Conservation (phyloP, 805 yeast genomes). For the Metschnikowia proteae region DNA sequence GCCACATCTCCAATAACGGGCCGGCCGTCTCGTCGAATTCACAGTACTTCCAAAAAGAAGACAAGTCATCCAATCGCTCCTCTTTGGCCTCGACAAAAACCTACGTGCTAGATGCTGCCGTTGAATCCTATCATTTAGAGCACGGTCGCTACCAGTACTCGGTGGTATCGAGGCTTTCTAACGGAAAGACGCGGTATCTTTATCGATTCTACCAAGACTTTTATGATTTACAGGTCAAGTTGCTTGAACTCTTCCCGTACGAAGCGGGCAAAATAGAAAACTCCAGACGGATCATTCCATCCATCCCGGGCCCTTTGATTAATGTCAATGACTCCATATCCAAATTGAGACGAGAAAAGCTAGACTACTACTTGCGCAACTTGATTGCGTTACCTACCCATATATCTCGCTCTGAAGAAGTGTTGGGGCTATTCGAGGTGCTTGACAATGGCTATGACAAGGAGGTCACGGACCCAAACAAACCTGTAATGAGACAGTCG, state of each 20-base stretch:
- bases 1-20: conserved; percentile 35
- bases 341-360: conserved; percentile 50
- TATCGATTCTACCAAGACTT: conserved; percentile 94
- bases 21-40: conserved; percentile 34
- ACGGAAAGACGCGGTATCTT: conserved; percentile 65
- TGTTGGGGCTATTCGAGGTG: conserved; percentile 66
- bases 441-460: conserved; percentile 58
- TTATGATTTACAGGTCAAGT: conserved; percentile 83
- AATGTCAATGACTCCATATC: conserved; percentile 75
- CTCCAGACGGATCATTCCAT: conserved; percentile 77
- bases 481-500: conserved; percentile 38
- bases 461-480: conserved; percentile 33
- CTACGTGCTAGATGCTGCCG: conserved; percentile 59
- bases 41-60: conserved; percentile 33
- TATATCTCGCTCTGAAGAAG: conserved; percentile 66
- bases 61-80: conserved; percentile 24
- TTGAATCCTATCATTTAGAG: conserved; percentile 74
- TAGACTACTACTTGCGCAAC: conserved; percentile 49
- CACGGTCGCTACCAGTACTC: conserved; percentile 89
- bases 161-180: conserved; percentile 60
- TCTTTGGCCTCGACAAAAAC: conserved; percentile 30
- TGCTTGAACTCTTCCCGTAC: conserved; percentile 79
- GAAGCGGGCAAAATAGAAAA: conserved; percentile 88
- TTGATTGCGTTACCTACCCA: conserved; percentile 72
- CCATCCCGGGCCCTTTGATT: conserved; percentile 93